Percentiles rank a stretch among this genome's conserved stretches.
These are phyloP conservation scores for Luvunga scandens DNA, from an alignment of 345 rosid genomes.

Conservation along the genomic window DNA sequence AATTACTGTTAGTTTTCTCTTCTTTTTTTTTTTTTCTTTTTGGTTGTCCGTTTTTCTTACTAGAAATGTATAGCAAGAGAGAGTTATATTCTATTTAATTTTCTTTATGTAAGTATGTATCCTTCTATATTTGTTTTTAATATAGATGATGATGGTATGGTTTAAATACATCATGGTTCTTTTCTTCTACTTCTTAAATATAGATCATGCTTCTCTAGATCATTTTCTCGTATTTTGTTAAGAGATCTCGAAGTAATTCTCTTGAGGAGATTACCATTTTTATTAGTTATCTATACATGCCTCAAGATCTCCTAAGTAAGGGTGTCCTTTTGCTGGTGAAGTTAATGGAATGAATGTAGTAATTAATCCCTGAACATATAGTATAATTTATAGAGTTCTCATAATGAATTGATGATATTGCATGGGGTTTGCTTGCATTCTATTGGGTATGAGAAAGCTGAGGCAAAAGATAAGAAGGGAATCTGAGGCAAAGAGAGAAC, in stretches of 20 bases:
- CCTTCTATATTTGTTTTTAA: slow-evolving; percentile 6
- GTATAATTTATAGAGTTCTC: no score
- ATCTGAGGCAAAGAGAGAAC: not conserved
- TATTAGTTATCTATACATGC: no score
- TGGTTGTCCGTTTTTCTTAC: slow-evolving; percentile 10
- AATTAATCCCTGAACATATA: no score
- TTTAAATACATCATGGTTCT: no score
- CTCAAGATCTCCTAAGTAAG: no score
- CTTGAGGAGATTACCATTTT: no score
- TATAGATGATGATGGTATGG: slow-evolving; percentile 2
- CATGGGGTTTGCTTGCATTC: not conserved
- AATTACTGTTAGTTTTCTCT: not conserved
- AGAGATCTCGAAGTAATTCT: no score
- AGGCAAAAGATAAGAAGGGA: slow-evolving; percentile 10
- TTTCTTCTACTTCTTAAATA: no score
- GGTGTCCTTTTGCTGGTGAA: no score
- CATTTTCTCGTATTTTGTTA: no score
- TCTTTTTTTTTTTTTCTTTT: not conserved
- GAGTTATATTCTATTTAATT: slow-evolving; percentile 13
- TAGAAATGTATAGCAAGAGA: slow-evolving; percentile 40
- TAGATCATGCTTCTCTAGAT: no score
- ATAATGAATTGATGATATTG: not conserved
- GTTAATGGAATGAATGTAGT: no score
- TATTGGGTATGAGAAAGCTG: not conserved
- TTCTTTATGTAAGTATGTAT: slow-evolving; percentile 15